A percentile compares a stretch with the other conserved stretches of the same genome.
Evolutionary conservation across 176 grass and related monocot genomes (phyloP).

Genomic region (Puccinellia tenuiflora): DNA sequence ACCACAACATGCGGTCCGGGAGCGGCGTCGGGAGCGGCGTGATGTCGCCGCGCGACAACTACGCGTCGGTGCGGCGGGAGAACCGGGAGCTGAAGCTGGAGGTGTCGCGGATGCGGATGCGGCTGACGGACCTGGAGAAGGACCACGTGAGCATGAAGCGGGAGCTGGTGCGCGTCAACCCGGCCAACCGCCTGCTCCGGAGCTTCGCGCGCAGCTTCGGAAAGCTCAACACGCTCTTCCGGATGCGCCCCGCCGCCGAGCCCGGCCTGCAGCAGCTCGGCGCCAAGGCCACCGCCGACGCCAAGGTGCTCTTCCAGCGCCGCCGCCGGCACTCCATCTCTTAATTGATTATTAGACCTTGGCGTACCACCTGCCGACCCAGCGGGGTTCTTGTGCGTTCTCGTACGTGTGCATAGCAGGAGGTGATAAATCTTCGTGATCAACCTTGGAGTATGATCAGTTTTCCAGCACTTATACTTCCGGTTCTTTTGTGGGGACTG

Average conservation of each 20-base stretch:
- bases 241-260: conserved; percentile 37
- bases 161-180: conserved; percentile 67
- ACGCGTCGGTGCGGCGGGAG: conserved; percentile 88
- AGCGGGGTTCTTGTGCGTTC: not conserved
- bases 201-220: conserved; percentile 73
- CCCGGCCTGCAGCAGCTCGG: conserved; percentile 35
- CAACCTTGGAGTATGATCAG: not conserved
- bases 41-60: conserved; percentile 90
- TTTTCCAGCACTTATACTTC: not conserved
- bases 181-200: conserved; percentile 66
- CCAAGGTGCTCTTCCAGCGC: conserved; percentile 63
- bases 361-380: not conserved
- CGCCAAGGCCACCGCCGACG: conserved; percentile 55
- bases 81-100: conserved; percentile 93
- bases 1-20: conserved; percentile 43
- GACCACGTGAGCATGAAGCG: conserved; percentile 95
- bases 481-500: conserved; percentile 11
- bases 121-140: conserved; percentile 93
- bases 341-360: not conserved
- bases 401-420: conserved; percentile 28
- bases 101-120: conserved; percentile 89
- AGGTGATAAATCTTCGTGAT: too few species aligned
- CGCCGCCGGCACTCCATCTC: conserved; percentile 57
- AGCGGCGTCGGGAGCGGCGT: conserved; percentile 85
- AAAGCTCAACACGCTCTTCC: conserved; percentile 38